A percentile compares a stretch with the other conserved stretches of the same genome.
phyloP scores from a whole-genome alignment of 352 stramenopile genomes.

The Globisporangium nodosum region DNA sequence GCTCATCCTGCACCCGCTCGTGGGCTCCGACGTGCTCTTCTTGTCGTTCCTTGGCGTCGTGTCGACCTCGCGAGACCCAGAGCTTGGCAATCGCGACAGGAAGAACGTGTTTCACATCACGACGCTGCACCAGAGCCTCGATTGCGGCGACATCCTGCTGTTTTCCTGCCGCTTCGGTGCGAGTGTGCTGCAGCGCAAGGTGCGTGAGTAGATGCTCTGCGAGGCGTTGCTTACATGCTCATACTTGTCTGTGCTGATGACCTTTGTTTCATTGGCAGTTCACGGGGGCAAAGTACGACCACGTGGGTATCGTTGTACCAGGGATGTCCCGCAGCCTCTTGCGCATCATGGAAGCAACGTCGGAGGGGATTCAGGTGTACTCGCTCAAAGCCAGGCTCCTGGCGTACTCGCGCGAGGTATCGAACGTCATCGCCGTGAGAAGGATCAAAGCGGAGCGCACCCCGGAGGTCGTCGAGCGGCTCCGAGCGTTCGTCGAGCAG shows the following conservation, averaged over 20 bases:
- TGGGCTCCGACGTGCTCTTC: slow-evolving; percentile 56
- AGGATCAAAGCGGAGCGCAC: slow-evolving; percentile 41
- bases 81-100: slow-evolving; percentile 53
- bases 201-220: slow-evolving; percentile 12
- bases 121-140: slow-evolving; percentile 61
- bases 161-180: slow-evolving; percentile 78
- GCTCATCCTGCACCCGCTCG: slow-evolving; percentile 36
- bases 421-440: slow-evolving; percentile 73
- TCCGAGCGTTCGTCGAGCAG: slow-evolving; percentile 52
- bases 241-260: neutral
- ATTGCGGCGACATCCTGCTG: slow-evolving; percentile 71
- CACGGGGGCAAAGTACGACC: slow-evolving; percentile 73
- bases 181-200: slow-evolving; percentile 74
- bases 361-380: slow-evolving; percentile 76
- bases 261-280: slow-evolving; percentile 26
- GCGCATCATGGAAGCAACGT: slow-evolving; percentile 77
- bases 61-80: slow-evolving; percentile 53
- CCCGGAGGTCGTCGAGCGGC: slow-evolving; percentile 27
- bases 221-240: neutral
- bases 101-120: slow-evolving; percentile 75
- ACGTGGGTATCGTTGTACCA: slow-evolving; percentile 76
- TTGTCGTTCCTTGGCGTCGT: slow-evolving; percentile 77
- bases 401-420: slow-evolving; percentile 76
- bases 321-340: slow-evolving; percentile 48
- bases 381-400: slow-evolving; percentile 71